Evolutionary conservation across 352 stramenopile species (phyloP), one percentile per base, ranked within the genome.

Genomic region (Pythium aristosporum): DNA sequence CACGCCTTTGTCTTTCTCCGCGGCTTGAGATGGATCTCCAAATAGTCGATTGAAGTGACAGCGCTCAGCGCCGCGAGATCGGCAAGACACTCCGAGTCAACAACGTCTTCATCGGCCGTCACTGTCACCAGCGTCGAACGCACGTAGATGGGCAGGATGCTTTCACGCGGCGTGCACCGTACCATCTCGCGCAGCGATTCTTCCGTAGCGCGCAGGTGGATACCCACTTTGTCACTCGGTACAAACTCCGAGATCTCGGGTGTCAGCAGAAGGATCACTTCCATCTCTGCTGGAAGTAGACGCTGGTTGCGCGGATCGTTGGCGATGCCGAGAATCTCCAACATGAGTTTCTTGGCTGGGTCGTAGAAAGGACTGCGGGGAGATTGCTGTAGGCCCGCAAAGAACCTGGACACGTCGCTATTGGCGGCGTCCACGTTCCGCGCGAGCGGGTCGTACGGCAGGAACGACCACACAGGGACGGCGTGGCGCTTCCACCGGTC

Each of bases 401-500:
- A 11, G 20, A 57, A 57, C 1, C 1, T 3, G 3, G 13, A 4
- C 6, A 57, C 20, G 21, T 57, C 51, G 2, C 15, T 16, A 21
- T 57, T 57, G 7, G 51, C 36, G 18, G 46, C 32, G 7, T 44
- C 51, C 5, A 57, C 51, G 32, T 32, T 47, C 5, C 51, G 32
- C 34, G 51, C 51, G 11, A 47, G 5, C 16, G 25, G 18, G 34
- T 57, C 51, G 51, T 57, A 47, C n/a, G 51, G 51, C 51, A 57
- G 5, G n/a, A 57, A 57, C 34, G 21, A 10, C 51, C 51, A 47
- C 51, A 57, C 51, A 10, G 51, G 50, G 18, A 57, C 51, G 15
- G 47, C 20, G 34, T 57, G 32, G 32, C 8, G 6, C 4, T 7
- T 5, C 51, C 51, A 34, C 18, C 9, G 2, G 20, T 47, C 34